These are phyloP conservation scores for Chamaecrista fasciculata DNA, from an alignment of 306 rosid genomes.

Conservation along the genomic window DNA sequence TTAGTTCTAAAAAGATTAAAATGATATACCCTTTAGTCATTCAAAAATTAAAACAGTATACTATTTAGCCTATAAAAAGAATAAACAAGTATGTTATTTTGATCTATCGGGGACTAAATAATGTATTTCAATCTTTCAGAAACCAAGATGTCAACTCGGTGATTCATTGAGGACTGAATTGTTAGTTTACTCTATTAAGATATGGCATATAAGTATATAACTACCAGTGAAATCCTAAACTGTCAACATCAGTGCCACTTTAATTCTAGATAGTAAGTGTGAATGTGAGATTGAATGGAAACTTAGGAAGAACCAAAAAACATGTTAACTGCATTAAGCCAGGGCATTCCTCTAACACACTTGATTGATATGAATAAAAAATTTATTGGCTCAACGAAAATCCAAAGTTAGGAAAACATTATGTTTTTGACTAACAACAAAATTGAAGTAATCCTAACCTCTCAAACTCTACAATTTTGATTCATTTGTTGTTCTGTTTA, in stretches of 20 bases:
- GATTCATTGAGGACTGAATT: too few species aligned
- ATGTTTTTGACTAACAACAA: constrained; percentile 44
- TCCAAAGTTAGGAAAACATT: constrained; percentile 27
- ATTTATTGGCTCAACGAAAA: constrained; percentile 24
- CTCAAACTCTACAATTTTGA: constrained; percentile 6
- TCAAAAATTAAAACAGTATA: too few species aligned
- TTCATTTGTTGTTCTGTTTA: neutral
- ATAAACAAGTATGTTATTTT: too few species aligned
- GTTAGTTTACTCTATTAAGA: too few species aligned
- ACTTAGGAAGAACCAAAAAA: neutral
- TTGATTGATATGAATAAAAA: neutral
- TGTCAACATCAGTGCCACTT: neutral
- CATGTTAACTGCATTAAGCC: neutral
- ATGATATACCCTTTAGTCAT: too few species aligned
- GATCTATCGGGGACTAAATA: too few species aligned
- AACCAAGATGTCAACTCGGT: too few species aligned
- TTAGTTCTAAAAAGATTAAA: too few species aligned
- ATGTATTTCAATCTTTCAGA: too few species aligned
- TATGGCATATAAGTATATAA: too few species aligned
- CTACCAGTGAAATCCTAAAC: neutral
- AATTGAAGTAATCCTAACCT: constrained; percentile 48
- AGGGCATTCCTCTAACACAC: neutral
- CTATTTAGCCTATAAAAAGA: too few species aligned
- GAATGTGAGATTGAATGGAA: neutral
- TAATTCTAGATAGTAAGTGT: neutral